These are phyloP conservation scores for Diaporthe sp. DNA, from an alignment of 2,329 filamentous ascomycete species.

Conservation along the genomic window DNA sequence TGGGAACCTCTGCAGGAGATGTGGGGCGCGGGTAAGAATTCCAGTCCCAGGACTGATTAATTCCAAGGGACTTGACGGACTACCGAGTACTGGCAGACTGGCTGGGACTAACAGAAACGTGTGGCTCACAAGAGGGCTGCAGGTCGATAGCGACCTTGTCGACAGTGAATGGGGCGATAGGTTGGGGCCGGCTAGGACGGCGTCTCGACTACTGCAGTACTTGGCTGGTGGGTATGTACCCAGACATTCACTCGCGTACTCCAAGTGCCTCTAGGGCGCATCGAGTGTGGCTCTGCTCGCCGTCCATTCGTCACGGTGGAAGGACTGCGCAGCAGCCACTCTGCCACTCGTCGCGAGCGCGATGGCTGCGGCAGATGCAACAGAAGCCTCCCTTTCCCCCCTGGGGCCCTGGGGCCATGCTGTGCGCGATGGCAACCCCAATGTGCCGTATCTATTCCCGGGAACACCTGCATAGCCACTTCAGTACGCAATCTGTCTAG, in stretches of 20 bases:
- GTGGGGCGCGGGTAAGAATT: constrained; percentile 21
- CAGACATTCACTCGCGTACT: not conserved
- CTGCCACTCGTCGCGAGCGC: not conserved
- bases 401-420: not conserved
- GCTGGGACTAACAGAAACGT: constrained; percentile 32
- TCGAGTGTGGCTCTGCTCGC: constrained; percentile 17
- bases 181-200: constrained; percentile 19
- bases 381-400: no score
- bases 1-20: constrained; percentile 8
- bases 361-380: constrained; percentile 5
- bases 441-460: not conserved
- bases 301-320: constrained; percentile 16
- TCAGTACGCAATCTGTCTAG: constrained; percentile 6
- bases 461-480: constrained; percentile 21
- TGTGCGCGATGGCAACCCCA: not conserved
- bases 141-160: constrained; percentile 13
- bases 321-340: constrained; percentile 6
- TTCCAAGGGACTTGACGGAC: not conserved
- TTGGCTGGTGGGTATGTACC: constrained; percentile 4
- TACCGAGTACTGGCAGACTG: not conserved
- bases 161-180: not conserved
- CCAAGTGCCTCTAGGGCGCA: not conserved
- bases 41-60: not conserved
- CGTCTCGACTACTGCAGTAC: constrained; percentile 13
- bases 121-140: constrained; percentile 17